Base-by-base conservation (phyloP, 805 yeast species). In the Metschnikowia gelsemii region DNA sequence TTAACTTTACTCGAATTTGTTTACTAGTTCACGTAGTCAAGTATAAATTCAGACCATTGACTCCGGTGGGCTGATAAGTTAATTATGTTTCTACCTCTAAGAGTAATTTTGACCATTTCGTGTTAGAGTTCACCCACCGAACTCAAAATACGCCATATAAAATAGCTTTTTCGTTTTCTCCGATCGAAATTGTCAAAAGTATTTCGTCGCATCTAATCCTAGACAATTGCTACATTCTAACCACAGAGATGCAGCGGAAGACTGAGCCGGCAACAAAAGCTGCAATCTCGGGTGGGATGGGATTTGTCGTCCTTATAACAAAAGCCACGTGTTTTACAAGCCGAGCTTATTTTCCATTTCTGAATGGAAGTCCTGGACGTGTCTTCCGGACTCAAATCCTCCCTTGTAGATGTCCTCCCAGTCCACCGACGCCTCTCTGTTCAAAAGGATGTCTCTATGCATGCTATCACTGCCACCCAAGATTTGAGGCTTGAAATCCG, bases 371-470 rank as follows among this genome's bases (percentile, higher is more conserved):
- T 82, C 87, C 46, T 49, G 52, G 20, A 59, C 68, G 30, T 62
- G 57, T 20, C 59, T 50, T 1, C 72, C 72, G 20, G 61, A 59
- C 49, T 69, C 73, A 47, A 70, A 58, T 38, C 78, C 76, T n/a
- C 76, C 84, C 20, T 72, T 71, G 62, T 90, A 90, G 16, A 91
- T 75, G 56, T 93, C 98, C 56, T 93, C 98, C 97, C 98, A 91
- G 55, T 87, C 96, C 30, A 91, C 68, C 12, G 79, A 63, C 16
- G 82, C 64, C 45, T 93, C 98, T 56, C 78, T 82, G 66, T 87
- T 87, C 58, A 79, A 61, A 43, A 93, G 72, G 39, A 93, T 85
- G 57, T 90, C 96, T 46, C 72, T 75, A 58, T 87, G 95, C 46
- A 87, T 43, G 44, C 76, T 70, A 32, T 74, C 67, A 5, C 78